Evolutionary conservation across 2,329 filamentous ascomycete genomes (phyloP).

Genomic region (Exophiala mesophila): DNA sequence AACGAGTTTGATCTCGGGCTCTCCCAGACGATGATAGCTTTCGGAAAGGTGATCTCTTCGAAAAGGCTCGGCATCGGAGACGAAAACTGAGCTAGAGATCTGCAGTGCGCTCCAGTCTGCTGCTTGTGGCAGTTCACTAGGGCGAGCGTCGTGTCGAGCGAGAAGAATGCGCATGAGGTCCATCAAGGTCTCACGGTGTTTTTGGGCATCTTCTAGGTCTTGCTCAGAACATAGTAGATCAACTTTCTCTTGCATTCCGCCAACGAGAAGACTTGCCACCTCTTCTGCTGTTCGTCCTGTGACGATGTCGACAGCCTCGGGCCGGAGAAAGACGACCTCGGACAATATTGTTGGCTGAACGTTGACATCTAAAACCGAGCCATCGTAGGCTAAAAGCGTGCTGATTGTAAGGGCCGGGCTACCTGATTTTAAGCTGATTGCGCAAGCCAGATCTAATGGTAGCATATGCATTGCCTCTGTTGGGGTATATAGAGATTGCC

Average conservation of each 20-base stretch:
- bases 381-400: conserved; percentile 48
- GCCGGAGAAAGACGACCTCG: conserved; percentile 52
- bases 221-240: neutral
- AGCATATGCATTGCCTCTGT: conserved; percentile 54
- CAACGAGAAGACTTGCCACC: conserved; percentile 31
- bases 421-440: conserved; percentile 51
- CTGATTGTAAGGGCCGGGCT: conserved; percentile 60
- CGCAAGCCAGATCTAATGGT: conserved; percentile 42
- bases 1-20: conserved; percentile 38
- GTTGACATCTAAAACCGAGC: conserved; percentile 50
- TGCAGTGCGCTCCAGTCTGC: neutral
- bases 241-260: conserved; percentile 7
- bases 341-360: conserved; percentile 50
- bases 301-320: conserved; percentile 27
- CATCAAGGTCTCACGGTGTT: neutral
- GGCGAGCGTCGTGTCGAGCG: neutral
- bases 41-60: conserved; percentile 25
- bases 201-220: neutral
- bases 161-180: neutral
- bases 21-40: conserved; percentile 36
- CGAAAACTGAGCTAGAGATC: neutral
- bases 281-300: conserved; percentile 9
- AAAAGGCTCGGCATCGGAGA: neutral
- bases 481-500: conserved; percentile 50
- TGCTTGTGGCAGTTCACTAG: neutral